These are phyloP conservation scores for Pseudonectria foliicola DNA, from an alignment of 2,329 filamentous ascomycete species.

Conservation along the genomic window DNA sequence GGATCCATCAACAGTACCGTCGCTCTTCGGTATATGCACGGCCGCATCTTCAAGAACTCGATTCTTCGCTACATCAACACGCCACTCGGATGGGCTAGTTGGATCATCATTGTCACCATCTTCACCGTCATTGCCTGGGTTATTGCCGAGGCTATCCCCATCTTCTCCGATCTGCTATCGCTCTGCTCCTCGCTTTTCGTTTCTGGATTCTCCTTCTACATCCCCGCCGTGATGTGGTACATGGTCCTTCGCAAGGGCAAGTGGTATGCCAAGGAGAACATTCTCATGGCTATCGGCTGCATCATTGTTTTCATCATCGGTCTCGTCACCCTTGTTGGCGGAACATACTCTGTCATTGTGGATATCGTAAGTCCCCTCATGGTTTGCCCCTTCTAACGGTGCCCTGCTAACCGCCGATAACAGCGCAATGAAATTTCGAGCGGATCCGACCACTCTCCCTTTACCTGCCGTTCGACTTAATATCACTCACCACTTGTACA, in stretches of 20 bases:
- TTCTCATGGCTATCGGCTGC: slow-evolving; percentile 5
- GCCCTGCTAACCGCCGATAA: background rate
- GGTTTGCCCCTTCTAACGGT: background rate
- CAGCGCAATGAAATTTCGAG: slow-evolving; percentile 4
- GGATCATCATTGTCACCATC: slow-evolving; percentile 5
- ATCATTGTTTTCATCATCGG: slow-evolving; percentile 6
- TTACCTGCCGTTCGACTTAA: slow-evolving; percentile 4
- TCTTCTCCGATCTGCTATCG: slow-evolving; percentile 8
- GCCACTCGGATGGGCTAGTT: slow-evolving; percentile 6
- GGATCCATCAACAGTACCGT: slow-evolving; percentile 9
- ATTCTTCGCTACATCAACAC: slow-evolving; percentile 10
- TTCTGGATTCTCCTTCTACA: slow-evolving; percentile 7
- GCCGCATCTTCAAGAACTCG: slow-evolving; percentile 6
- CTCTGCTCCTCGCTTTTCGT: slow-evolving; percentile 7
- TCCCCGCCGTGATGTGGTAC: slow-evolving; percentile 8
- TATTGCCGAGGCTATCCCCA: slow-evolving; percentile 8
- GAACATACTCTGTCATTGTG: slow-evolving; percentile 6
- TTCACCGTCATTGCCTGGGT: slow-evolving; percentile 8
- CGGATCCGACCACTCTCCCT: slow-evolving; percentile 4
- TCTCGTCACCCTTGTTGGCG: slow-evolving; percentile 4
- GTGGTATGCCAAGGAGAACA: slow-evolving; percentile 6
- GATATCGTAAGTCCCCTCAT: slow-evolving; percentile 5
- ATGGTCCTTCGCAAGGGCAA: slow-evolving; percentile 6
- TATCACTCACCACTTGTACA: no score
- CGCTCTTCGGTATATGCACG: slow-evolving; percentile 8